phyloP scores from a whole-genome alignment of 2,329 filamentous ascomycete genomes.

The Canariomyces notabilis region DNA sequence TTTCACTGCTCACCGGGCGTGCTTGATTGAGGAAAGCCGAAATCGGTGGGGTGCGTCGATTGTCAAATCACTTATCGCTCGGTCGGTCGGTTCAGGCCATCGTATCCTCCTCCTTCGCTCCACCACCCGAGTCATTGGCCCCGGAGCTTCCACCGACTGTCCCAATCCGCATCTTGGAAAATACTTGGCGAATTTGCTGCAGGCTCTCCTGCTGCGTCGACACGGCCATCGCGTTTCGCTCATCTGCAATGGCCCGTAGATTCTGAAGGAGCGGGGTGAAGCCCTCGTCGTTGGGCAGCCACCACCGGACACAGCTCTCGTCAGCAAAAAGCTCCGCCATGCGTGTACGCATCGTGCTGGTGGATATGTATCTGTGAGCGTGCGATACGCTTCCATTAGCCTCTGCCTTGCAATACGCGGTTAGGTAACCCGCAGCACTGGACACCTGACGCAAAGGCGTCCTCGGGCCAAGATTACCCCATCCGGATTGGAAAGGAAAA shows the following conservation, averaged over 20 bases:
- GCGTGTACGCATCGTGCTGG: constrained; percentile 64
- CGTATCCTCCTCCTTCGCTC: constrained; percentile 3
- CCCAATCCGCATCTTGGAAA: constrained; percentile 56
- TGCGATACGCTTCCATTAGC: neutral
- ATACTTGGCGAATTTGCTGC: constrained; percentile 70
- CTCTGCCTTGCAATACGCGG: neutral
- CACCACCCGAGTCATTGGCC: neutral
- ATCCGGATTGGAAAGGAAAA: constrained; percentile 18
- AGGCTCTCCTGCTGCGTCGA: constrained; percentile 59
- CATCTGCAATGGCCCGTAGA: constrained; percentile 75
- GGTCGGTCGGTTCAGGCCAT: too few species aligned
- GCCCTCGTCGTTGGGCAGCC: constrained; percentile 78
- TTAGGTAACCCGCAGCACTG: neutral
- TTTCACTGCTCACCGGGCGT: constrained; percentile 6
- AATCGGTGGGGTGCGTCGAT: neutral
- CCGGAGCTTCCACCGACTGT: constrained; percentile 8
- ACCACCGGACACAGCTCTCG: constrained; percentile 72
- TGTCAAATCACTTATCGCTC: neutral
- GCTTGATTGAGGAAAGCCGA: neutral
- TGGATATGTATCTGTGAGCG: constrained; percentile 70
- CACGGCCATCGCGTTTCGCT: constrained; percentile 60
- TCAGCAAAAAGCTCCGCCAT: constrained; percentile 74
- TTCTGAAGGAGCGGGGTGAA: constrained; percentile 69
- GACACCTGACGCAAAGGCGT: neutral
- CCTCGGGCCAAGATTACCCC: neutral